Conservation (phyloP, 164 flowering plant genomes). For the Vitis amurensis region DNA sequence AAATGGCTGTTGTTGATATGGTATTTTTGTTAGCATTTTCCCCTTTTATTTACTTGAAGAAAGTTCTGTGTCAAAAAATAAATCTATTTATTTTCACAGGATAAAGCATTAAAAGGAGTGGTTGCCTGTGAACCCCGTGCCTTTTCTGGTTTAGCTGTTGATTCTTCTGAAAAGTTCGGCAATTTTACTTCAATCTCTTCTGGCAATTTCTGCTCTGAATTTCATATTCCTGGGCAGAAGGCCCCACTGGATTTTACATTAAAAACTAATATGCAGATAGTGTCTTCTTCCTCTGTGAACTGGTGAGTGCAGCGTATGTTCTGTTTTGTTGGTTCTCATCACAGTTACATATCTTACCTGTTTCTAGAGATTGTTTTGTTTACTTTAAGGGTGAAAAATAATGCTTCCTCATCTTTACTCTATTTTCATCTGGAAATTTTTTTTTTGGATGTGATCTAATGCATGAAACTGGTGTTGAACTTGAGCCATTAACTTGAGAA, state of each 20-base stretch:
- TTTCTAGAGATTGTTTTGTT: not conserved
- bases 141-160: constrained; percentile 23
- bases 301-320: constrained; percentile 61
- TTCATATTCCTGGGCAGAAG: constrained; percentile 49
- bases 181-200: constrained; percentile 21
- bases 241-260: constrained; percentile 83
- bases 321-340: not conserved
- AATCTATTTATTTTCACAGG: constrained; percentile 34
- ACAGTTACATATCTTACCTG: not conserved
- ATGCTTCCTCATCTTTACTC: not conserved
- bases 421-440: not conserved
- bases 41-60: not conserved
- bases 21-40: constrained; percentile 33
- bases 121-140: constrained; percentile 42
- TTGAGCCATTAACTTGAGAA: not conserved
- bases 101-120: constrained; percentile 69
- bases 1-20: constrained; percentile 55
- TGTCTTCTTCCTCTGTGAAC: constrained; percentile 67
- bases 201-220: constrained; percentile 41
- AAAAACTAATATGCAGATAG: constrained; percentile 69
- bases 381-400: not conserved
- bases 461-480: not conserved
- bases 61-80: not conserved
- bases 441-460: not conserved
- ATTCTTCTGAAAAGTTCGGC: constrained; percentile 35